A percentile compares a stretch with the other conserved stretches of the same genome.
These are phyloP conservation scores for Limonium bicolor DNA, from an alignment of 148 eudicot species.

Conservation along the genomic window DNA sequence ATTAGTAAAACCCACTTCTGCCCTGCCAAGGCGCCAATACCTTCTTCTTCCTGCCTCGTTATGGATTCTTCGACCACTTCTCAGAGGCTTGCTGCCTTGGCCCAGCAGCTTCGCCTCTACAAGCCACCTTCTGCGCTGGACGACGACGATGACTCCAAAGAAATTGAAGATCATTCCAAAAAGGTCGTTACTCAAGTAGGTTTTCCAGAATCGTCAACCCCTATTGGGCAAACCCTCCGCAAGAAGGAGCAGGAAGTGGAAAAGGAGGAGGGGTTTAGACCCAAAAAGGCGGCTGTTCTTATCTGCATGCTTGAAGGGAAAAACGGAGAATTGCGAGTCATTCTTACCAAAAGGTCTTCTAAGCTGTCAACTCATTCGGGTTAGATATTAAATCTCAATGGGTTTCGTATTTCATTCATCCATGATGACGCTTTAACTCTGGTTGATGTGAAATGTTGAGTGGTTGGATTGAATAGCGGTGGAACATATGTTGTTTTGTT, in stretches of 20 bases:
- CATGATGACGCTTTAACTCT: neutral
- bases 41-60: constrained; percentile 3
- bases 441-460: constrained; percentile 1
- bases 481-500: constrained; percentile 4
- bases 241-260: constrained; percentile 1
- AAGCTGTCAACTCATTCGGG: constrained; percentile 72
- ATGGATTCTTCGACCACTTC: constrained; percentile 25
- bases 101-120: constrained; percentile 39
- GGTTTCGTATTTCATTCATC: neutral
- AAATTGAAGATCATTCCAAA: constrained; percentile 28
- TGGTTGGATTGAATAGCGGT: neutral
- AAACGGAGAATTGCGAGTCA: constrained; percentile 43
- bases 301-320: constrained; percentile 56
- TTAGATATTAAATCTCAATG: constrained; percentile 1
- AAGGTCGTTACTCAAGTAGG: constrained; percentile 54
- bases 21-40: neutral
- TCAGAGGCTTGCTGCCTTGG: constrained; percentile 25
- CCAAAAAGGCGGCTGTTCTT: constrained; percentile 59
- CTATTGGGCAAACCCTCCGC: constrained; percentile 12
- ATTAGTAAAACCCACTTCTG: neutral
- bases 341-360: constrained; percentile 79
- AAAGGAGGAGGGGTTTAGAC: constrained; percentile 7
- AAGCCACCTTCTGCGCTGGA: constrained; percentile 16
- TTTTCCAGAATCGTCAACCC: constrained; percentile 37
- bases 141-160: constrained; percentile 17